These are phyloP conservation scores for Lentinula novae-zelandiae DNA, from an alignment of 1,284 basidiomycete species.

Conservation along the genomic window DNA sequence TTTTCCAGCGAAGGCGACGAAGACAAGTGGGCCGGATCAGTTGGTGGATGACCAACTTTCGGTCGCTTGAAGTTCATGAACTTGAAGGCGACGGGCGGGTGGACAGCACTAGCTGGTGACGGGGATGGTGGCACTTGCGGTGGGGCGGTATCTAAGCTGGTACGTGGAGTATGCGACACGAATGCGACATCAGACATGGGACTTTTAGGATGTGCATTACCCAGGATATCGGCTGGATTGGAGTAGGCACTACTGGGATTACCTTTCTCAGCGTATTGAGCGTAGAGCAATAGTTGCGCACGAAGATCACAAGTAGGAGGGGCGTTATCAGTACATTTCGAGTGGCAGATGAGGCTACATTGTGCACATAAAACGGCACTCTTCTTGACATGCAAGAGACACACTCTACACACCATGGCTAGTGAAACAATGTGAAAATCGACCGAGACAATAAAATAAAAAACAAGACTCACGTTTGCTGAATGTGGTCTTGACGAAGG, in stretches of 20 bases:
- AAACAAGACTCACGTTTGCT: constrained; percentile 68
- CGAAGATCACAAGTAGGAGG: constrained; percentile 82
- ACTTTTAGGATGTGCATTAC: constrained; percentile 37
- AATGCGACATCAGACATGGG: constrained; percentile 55
- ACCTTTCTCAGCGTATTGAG: constrained; percentile 67
- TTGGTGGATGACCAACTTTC: constrained; percentile 32
- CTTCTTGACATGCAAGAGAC: constrained; percentile 78
- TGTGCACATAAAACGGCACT: constrained; percentile 85
- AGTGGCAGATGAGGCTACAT: constrained; percentile 87
- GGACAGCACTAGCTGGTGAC: constrained; percentile 21
- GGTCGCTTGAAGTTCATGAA: constrained; percentile 67
- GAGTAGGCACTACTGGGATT: constrained; percentile 48
- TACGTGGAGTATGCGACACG: constrained; percentile 42
- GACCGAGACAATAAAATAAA: constrained; percentile 4
- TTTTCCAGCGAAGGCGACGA: constrained; percentile 28
- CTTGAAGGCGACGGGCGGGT: constrained; percentile 59
- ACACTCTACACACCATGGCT: constrained; percentile 89
- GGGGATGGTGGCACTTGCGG: constrained; percentile 29
- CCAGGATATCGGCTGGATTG: constrained; percentile 47
- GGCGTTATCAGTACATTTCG: constrained; percentile 66
- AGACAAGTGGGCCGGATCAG: constrained; percentile 25
- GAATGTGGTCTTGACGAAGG: constrained; percentile 90
- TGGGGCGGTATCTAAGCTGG: constrained; percentile 44
- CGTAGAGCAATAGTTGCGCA: constrained; percentile 67
- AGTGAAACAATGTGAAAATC: constrained; percentile 18